Percentiles rank a stretch among this genome's conserved stretches.
These are phyloP conservation scores for Dioscorea alata DNA, from an alignment of 106 monocot species.

Conservation along the genomic window DNA sequence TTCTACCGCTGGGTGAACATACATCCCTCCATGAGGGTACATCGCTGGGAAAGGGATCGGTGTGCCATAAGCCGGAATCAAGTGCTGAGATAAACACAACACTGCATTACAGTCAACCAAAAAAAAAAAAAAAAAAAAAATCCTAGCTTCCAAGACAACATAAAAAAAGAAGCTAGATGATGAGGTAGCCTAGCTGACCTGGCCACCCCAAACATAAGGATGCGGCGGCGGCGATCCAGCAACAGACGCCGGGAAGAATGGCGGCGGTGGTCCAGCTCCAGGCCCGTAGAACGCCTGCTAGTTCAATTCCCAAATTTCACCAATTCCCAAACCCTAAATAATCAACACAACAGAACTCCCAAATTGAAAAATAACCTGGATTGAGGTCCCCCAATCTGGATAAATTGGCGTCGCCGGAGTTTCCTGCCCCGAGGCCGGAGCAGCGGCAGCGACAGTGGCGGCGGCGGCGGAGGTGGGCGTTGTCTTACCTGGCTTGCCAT, in stretches of 20 bases:
- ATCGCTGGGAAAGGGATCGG: constrained; percentile 34
- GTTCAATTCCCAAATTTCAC: too few relatives aligned
- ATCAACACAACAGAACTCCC: too few relatives aligned
- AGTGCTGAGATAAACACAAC: constrained; percentile 1
- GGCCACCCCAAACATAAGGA: too few relatives aligned
- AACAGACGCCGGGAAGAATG: not conserved
- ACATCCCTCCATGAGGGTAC: constrained; percentile 9
- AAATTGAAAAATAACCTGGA: too few relatives aligned
- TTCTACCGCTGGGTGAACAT: not conserved
- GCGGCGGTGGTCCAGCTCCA: not conserved
- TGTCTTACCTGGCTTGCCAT: not conserved
- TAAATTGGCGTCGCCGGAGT: not conserved
- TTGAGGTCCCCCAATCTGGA: too few relatives aligned
- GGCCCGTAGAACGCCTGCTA: too few relatives aligned
- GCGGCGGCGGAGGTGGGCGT: too few relatives aligned
- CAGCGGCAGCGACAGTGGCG: not conserved
- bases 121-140: too few relatives aligned
- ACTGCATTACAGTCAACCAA: too few relatives aligned
- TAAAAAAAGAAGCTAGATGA: not conserved
- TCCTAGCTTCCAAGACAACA: not conserved
- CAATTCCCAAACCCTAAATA: too few relatives aligned
- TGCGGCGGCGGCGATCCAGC: not conserved
- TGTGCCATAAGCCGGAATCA: constrained; percentile 31
- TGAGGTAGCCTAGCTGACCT: too few relatives aligned
- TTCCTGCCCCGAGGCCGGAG: not conserved